Base-by-base conservation (phyloP, 306 rosid genomes). In the Acacia confusa region DNA sequence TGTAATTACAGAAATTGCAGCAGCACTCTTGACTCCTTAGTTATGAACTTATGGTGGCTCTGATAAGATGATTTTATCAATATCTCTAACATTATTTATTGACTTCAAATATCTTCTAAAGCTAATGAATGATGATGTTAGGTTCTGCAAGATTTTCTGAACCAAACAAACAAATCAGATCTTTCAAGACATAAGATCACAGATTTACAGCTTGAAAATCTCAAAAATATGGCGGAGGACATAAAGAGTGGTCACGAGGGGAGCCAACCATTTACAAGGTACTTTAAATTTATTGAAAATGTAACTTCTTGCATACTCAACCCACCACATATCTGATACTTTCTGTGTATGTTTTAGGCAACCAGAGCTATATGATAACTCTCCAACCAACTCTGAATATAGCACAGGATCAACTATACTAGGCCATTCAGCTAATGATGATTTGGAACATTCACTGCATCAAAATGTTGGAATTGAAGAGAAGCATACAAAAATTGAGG, bases 61-160 rank as follows among this genome's bases (percentile, higher is more conserved):
- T 45, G 17, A 63, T 63, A 6, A 63, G 40, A 71, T 45, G 58
- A 50, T 45, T 71, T 71, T 25, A 45, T 44, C 30, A 15, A 27
- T 71, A 71, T n/a, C 27, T 55, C 22, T 20, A 3, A 48, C 58
- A 45, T 44, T 52, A 15, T 24, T 80, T 65, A 25, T 64, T 34
- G 36, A 58, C 70, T 34, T 38, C 77, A 67, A 25, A 44, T 69
- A 47, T 53, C 78, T 64, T 88, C 80, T 82, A 83, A 84, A 16
- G 7, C 76, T 78, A 47, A 68, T 41, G 43, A 70, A 32, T 77
- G 60, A 76, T 81, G 72, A 79, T 80, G 84, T 50, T 88, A 96
- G 99, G 91, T 90, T 84, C 98, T 96, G 80, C 97, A 92, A 88
- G 97, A 96, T 75, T 96, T 96, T 83, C 85, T 96, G 83, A 92